Evolutionary conservation across 1,284 basidiomycete species (phyloP).

Genomic region (Malassezia pachydermatis): DNA sequence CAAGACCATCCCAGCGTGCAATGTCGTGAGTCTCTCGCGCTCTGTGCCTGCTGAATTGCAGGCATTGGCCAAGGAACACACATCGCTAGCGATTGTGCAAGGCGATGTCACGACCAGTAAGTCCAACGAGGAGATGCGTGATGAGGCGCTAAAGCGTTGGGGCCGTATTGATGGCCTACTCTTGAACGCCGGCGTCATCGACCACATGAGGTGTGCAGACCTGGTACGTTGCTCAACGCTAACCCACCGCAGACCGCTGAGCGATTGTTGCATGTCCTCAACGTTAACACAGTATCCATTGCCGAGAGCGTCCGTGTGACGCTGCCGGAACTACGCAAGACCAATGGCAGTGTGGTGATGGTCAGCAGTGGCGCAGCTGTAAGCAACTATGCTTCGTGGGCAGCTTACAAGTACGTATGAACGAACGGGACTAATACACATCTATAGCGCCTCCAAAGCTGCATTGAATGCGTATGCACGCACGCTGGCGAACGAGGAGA

Average conservation of each 20-base stretch:
- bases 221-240: not conserved
- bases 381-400: conserved; percentile 62
- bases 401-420: conserved; percentile 56
- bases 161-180: conserved; percentile 63
- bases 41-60: conserved; percentile 58
- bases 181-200: conserved; percentile 65
- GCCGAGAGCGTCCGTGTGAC: conserved; percentile 59
- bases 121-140: conserved; percentile 56
- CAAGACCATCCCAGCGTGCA: conserved; percentile 43
- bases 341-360: conserved; percentile 60
- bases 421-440: not conserved
- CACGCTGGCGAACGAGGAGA: conserved; percentile 71
- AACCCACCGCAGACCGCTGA: conserved; percentile 56
- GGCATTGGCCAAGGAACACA: conserved; percentile 51
- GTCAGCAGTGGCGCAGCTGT: conserved; percentile 70
- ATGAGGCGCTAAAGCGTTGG: conserved; percentile 56
- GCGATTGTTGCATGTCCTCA: conserved; percentile 54
- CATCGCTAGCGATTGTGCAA: conserved; percentile 50
- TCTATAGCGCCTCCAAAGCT: conserved; percentile 51
- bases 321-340: conserved; percentile 59
- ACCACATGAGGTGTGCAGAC: conserved; percentile 34
- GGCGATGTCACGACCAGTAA: conserved; percentile 59
- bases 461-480: conserved; percentile 71
- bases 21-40: conserved; percentile 67
- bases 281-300: conserved; percentile 74